Evolutionary conservation across 2,329 filamentous ascomycete genomes (phyloP).

Genomic region (Annulohypoxylon truncatum): DNA sequence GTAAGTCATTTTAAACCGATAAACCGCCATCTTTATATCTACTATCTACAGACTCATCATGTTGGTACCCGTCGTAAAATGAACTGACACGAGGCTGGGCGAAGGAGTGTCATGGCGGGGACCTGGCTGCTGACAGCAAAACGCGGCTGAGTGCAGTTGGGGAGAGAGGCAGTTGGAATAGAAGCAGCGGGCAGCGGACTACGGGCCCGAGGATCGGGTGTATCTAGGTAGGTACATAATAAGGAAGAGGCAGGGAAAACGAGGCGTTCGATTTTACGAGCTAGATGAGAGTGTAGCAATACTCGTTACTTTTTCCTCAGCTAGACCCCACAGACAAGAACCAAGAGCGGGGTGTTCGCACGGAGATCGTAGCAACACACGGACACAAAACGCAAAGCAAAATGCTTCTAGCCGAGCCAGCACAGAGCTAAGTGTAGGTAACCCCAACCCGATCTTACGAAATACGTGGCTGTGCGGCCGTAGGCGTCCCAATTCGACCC

Average conservation of each 20-base stretch:
- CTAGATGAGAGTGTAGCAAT: background rate
- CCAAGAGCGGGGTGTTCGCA: conserved; percentile 3
- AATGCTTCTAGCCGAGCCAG: conserved; percentile 9
- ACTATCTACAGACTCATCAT: conserved; percentile 20
- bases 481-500: conserved; percentile 15
- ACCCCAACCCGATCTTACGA: conserved; percentile 3
- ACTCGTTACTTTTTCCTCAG: conserved; percentile 1
- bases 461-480: conserved; percentile 26
- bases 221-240: conserved; percentile 4
- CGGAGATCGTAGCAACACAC: conserved; percentile 8
- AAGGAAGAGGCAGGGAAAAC: background rate
- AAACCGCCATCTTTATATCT: conserved; percentile 25
- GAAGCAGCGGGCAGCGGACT: background rate
- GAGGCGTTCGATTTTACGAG: conserved; percentile 10
- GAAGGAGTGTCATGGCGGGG: conserved; percentile 21
- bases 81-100: conserved; percentile 9
- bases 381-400: background rate
- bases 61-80: conserved; percentile 9
- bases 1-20: conserved; percentile 14
- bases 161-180: background rate
- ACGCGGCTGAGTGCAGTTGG: conserved; percentile 29
- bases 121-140: conserved; percentile 29
- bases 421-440: conserved; percentile 1
- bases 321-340: background rate
- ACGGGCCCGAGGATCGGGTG: background rate